Evolutionary conservation across 2,329 filamentous ascomycete genomes (phyloP), one percentile per base, ranked within the genome.

Genomic region (Aspergillus texensis): DNA sequence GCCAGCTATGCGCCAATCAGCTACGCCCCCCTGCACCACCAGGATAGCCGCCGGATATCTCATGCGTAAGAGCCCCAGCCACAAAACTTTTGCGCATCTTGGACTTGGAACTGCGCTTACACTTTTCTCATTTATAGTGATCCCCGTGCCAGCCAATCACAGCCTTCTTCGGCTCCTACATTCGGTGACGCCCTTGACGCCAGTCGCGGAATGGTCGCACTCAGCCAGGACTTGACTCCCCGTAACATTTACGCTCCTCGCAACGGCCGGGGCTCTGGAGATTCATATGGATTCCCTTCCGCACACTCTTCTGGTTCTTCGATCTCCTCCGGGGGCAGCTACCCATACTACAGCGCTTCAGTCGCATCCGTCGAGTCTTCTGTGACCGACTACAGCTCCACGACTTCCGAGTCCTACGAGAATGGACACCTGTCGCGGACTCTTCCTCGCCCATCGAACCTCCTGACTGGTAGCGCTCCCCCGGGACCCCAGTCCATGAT

Each of bases 401-500:
- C 88, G 21, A 88, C 93, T 4, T 94, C 93, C 56, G 93, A 97
- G 72, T 86, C 85, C 65, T 92, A 96, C 63, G 93, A 94, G 74
- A 89, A 90, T 6, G 69, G 69, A 8, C 86, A 92, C 61, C 86
- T 88, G 43, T 93, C 92, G 57, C 87, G 94, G 71, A 94, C 92
- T n/a, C 83, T 97, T 2, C 93, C 94, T 1, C 86, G 92, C 59
- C 92, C 93, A 1, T 88, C 89, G 30, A 89, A 87, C 43, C 81
- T 91, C 16, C 75, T 90, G 62, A 83, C 84, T 30, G 82, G 82
- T 50, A 88, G 85, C 62, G 85, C 89, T 36, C 92, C 93, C 1
- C 93, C 93, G 1, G 93, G 93, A 21, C 94, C 93, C 1, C 92
- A 96, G 75, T 96, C 94, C 0, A 97, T 99, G 93, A 99, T 99